Conservation (phyloP, 176 grass and related monocot species). For the Zizania latifolia region DNA sequence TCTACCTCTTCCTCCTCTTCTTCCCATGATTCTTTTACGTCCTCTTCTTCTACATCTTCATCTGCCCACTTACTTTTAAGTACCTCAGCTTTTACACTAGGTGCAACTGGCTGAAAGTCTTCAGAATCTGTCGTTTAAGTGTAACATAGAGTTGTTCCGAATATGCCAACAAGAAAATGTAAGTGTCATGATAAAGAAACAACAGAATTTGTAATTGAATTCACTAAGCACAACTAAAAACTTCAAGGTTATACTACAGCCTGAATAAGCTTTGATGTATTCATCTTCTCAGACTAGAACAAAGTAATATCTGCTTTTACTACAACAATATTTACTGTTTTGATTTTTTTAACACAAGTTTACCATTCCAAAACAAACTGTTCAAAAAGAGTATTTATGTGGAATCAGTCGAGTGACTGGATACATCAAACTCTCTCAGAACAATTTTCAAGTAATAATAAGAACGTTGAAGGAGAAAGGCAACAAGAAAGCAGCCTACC, state of each 20-base stretch:
- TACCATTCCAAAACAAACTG: not conserved
- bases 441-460: not conserved
- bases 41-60: slow-evolving; percentile 79
- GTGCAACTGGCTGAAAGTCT: slow-evolving; percentile 50
- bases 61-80: slow-evolving; percentile 70
- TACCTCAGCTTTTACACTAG: slow-evolving; percentile 42
- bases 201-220: not conserved
- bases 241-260: not conserved
- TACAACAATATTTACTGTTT: not conserved
- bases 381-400: not conserved
- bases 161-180: not conserved
- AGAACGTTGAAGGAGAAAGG: not conserved
- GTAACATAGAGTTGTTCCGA: not conserved
- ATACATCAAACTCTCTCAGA: not conserved
- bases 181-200: not conserved
- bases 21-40: slow-evolving; percentile 91
- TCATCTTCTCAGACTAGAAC: not conserved
- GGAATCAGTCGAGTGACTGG: not conserved
- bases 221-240: not conserved
- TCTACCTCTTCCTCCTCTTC: slow-evolving; percentile 82
- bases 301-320: not conserved
- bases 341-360: not conserved
- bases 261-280: not conserved
- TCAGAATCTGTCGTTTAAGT: slow-evolving; percentile 60
- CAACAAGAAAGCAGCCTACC: not conserved